Percentiles rank a stretch among this genome's conserved stretches.
These are phyloP conservation scores for Solanum corneliomulleri DNA, from an alignment of 257 asterid genomes.

Conservation along the genomic window DNA sequence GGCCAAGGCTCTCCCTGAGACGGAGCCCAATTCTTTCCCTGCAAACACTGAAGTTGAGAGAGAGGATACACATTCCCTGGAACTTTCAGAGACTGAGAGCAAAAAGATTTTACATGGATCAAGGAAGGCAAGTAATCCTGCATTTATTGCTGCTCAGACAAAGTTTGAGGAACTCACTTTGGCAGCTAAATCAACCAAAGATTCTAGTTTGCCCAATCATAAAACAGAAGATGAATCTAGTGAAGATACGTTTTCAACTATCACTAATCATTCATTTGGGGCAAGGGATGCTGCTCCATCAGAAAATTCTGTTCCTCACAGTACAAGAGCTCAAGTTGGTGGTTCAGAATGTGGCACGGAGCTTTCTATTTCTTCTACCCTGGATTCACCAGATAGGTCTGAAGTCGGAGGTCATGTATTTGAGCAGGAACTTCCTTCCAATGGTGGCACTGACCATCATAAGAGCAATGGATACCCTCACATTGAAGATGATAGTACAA, in stretches of 20 bases:
- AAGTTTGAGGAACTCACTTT: conserved; percentile 71
- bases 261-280: conserved; percentile 20
- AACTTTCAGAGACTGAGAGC: conserved; percentile 36
- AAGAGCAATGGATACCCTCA: conserved; percentile 17
- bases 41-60: conserved; percentile 17
- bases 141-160: conserved; percentile 85
- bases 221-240: conserved; percentile 31
- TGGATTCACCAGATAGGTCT: conserved; percentile 72
- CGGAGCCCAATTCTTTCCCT: conserved; percentile 17
- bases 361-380: conserved; percentile 71
- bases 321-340: conserved; percentile 33
- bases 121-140: conserved; percentile 63
- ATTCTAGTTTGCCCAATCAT: conserved; percentile 19
- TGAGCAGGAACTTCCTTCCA: conserved; percentile 25
- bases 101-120: conserved; percentile 23
- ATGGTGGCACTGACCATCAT: conserved; percentile 15
- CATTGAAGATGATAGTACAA: conserved; percentile 20
- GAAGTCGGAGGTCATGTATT: conserved; percentile 36
- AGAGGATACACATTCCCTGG: conserved; percentile 13
- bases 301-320: conserved; percentile 24
- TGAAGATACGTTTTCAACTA: conserved; percentile 23
- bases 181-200: conserved; percentile 28
- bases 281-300: conserved; percentile 26
- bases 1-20: conserved; percentile 14
- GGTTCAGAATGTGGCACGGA: conserved; percentile 89